These are phyloP conservation scores for Linum tenue DNA, from an alignment of 345 rosid species.

Conservation along the genomic window DNA sequence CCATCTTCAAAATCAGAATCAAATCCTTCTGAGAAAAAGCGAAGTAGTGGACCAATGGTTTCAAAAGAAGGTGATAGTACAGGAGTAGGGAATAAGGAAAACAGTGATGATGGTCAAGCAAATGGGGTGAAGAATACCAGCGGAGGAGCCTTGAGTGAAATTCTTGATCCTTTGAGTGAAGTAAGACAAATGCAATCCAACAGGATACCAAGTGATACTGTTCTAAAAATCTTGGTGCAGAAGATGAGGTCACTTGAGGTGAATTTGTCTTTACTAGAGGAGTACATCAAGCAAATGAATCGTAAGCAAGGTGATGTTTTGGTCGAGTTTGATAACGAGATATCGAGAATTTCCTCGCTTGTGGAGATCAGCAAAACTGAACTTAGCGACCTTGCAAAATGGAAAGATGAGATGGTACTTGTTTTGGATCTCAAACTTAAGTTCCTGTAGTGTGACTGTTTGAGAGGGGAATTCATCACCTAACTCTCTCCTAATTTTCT, in stretches of 20 bases:
- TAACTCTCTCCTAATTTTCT: neutral
- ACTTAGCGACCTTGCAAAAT: constrained; percentile 38
- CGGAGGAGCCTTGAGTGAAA: constrained; percentile 19
- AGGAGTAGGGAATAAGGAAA: constrained; percentile 14
- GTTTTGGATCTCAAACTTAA: neutral
- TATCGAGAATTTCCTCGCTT: constrained; percentile 36
- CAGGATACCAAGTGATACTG: constrained; percentile 55
- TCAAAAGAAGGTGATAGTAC: constrained; percentile 18
- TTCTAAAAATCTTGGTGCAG: constrained; percentile 84
- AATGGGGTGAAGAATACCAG: constrained; percentile 17
- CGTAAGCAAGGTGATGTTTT: constrained; percentile 41
- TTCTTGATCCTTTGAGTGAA: constrained; percentile 52
- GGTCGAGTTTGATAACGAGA: constrained; percentile 52
- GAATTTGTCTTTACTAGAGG: constrained; percentile 66
- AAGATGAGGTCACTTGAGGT: constrained; percentile 69
- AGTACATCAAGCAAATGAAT: constrained; percentile 56
- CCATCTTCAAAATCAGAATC: constrained; percentile 26
- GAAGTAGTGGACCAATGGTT: constrained; percentile 18
- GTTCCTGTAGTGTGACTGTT: neutral
- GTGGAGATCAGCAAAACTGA: constrained; percentile 51
- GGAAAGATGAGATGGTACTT: constrained; percentile 60
- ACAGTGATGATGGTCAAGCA: constrained; percentile 27
- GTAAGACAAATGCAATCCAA: constrained; percentile 51
- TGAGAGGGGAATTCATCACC: neutral
- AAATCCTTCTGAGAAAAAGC: constrained; percentile 21